phyloP scores from a whole-genome alignment of 352 stramenopile species.

The Halophytophthora polymorphica region DNA sequence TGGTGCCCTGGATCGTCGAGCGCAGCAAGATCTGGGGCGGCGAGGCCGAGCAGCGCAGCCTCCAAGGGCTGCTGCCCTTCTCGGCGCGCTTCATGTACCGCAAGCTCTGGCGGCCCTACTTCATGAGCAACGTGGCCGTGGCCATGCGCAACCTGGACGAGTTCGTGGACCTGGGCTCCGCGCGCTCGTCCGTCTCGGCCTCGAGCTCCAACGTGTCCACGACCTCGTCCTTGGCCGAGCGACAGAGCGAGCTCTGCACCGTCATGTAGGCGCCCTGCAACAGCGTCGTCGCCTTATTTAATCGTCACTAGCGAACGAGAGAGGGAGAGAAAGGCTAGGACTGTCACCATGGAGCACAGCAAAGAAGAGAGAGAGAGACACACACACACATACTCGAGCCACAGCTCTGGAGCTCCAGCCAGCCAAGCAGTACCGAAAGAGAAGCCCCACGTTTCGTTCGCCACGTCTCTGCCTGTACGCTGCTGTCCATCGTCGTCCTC shows the following conservation, averaged over 20 bases:
- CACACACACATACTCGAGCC: no score
- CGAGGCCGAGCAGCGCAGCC: slow-evolving; percentile 58
- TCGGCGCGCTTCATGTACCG: slow-evolving; percentile 79
- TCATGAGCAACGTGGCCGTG: slow-evolving; percentile 72
- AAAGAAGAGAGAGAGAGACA: no score
- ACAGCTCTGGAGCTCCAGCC: no score
- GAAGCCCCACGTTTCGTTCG: no score
- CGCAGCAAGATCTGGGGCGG: slow-evolving; percentile 84
- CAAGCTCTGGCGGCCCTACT: slow-evolving; percentile 82
- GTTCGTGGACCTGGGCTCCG: slow-evolving; percentile 32
- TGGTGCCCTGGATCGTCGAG: slow-evolving; percentile 86
- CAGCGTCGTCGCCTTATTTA: slow-evolving; percentile 2
- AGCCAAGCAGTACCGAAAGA: no score
- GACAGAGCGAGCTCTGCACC: slow-evolving; percentile 33
- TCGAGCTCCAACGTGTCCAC: slow-evolving; percentile 20
- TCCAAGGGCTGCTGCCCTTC: slow-evolving; percentile 71
- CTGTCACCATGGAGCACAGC: no score
- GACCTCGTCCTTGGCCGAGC: slow-evolving; percentile 24
- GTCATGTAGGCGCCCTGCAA: slow-evolving; percentile 28
- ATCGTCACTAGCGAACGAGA: no score
- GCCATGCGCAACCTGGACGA: slow-evolving; percentile 82
- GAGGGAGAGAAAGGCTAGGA: no score
- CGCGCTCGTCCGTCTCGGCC: neutral
- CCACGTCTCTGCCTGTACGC: no score
- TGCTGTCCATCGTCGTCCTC: no score